Conservation (phyloP, 805 yeast genomes). For the Metschnikowia noctiluminum region DNA sequence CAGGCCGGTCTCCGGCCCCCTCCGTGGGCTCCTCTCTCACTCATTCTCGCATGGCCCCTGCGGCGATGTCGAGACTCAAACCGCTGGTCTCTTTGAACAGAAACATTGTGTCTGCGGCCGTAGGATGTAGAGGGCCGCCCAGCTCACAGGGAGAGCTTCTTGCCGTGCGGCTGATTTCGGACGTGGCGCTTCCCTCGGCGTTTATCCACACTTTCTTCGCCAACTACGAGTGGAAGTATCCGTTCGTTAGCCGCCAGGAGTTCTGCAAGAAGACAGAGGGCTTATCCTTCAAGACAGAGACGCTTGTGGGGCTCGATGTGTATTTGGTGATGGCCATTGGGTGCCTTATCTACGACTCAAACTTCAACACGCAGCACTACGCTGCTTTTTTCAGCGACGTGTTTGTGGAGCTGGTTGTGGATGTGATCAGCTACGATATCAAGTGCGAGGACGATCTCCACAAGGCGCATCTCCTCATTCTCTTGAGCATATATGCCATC, state of each 20-base stretch:
- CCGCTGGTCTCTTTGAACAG: conserved; percentile 2
- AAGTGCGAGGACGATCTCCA: conserved; percentile 24
- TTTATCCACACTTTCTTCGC: conserved; percentile 36
- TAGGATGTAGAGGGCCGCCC: not conserved
- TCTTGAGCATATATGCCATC: conserved; percentile 31
- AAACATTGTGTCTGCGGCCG: conserved; percentile 10
- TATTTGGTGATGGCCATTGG: conserved; percentile 40
- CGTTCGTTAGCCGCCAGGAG: conserved; percentile 27
- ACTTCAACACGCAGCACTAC: conserved; percentile 23
- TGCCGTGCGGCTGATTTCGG: conserved; percentile 31
- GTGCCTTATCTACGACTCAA: conserved; percentile 33
- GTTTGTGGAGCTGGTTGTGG: conserved; percentile 31
- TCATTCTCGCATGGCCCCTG: conserved; percentile 6
- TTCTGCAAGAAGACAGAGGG: conserved; percentile 22
- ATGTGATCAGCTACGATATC: conserved; percentile 29
- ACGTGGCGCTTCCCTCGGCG: conserved; percentile 27
- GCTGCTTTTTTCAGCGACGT: conserved; percentile 30
- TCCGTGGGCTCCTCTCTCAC: conserved; percentile 1
- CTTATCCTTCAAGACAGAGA: conserved; percentile 33
- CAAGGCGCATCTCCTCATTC: conserved; percentile 29
- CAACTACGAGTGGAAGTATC: conserved; percentile 35
- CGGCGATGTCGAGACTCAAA: conserved; percentile 3
- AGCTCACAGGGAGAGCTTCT: conserved; percentile 32
- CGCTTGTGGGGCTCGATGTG: conserved; percentile 36
- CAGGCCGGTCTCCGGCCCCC: not conserved